Base-by-base conservation (phyloP, 148 eudicot genomes). In the Mesembryanthemum crystallinum region DNA sequence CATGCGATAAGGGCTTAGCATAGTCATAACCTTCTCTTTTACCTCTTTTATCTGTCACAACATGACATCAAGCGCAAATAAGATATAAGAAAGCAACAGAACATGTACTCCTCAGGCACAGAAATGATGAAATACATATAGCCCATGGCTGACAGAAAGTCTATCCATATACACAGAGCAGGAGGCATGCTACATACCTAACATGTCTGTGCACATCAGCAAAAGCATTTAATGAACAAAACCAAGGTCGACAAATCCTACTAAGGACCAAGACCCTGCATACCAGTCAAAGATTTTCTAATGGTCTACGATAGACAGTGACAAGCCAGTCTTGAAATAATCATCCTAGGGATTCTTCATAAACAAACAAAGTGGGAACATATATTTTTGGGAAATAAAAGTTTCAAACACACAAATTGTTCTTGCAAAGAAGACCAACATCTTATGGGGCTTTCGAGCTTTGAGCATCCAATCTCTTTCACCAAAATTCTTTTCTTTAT, bases 11-110 rank as follows among this genome's bases (percentile, higher is more conserved):
- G 96, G 92, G 79, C 88, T 95, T 62, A 95, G 87, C 80, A 83
- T 82, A 72, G 83, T 76, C 97, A 92, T 90, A 27, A 91, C 96
- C 80, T 87, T 92, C 85, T 92, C 98, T 84, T 92, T 95, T 54
- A 88, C 81, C 84, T 92, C 98, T 81, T 95, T 95, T 21, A 95
- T 92, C 98, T 95, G 83, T 47, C 73, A 54, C 20, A 64, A 66
- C 60, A 47, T 75, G 58, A 66, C 49, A 71, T 42, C 73, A 9
- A 74, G 5, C 29, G n/a, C 33, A 64, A 25, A 21, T 49, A 49
- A 25, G 70, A 28, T 33, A 49, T 15, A 42, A 21, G 27, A 28
- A 55, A 11, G 25, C 25, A 24, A 28, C 52, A 30, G 33, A 33
- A 24, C 29, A 14, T 27, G 25, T 37, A 42, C 10, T 67, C 72